Evolutionary conservation across 2,329 filamentous ascomycete genomes (phyloP).

Genomic region (Ophiocordyceps camponoti-saundersi): DNA sequence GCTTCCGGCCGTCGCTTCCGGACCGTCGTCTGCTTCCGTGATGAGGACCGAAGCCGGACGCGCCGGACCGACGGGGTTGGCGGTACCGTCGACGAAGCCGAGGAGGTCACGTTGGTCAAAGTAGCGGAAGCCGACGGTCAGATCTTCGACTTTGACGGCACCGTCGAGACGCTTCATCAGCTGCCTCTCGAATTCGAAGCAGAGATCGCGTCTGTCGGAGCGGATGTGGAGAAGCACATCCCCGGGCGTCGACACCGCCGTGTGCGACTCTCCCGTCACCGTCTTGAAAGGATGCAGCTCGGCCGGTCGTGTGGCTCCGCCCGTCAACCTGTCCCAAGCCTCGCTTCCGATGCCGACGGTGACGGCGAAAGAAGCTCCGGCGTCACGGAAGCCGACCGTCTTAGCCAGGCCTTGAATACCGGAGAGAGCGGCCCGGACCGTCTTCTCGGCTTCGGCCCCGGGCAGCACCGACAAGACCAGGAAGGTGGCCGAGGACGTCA

Average conservation of each 20-base stretch:
- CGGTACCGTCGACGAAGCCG: slow-evolving; percentile 43
- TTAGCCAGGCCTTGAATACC: slow-evolving; percentile 28
- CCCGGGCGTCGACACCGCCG: slow-evolving; percentile 35
- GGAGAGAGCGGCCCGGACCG: slow-evolving; percentile 26
- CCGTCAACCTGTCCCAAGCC: slow-evolving; percentile 29
- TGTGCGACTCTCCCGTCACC: slow-evolving; percentile 29
- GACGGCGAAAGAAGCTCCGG: slow-evolving; percentile 25
- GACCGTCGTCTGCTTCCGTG: slow-evolving; percentile 18
- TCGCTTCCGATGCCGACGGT: slow-evolving; percentile 36
- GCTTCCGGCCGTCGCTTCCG: slow-evolving; percentile 25
- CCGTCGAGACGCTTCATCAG: slow-evolving; percentile 30
- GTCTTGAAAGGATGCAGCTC: slow-evolving; percentile 34
- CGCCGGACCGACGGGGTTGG: slow-evolving; percentile 32
- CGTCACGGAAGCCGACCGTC: slow-evolving; percentile 34
- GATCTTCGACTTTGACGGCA: slow-evolving; percentile 29
- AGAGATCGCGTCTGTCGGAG: slow-evolving; percentile 35
- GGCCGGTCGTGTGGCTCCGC: slow-evolving; percentile 21
- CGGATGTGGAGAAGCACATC: slow-evolving; percentile 43
- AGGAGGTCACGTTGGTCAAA: slow-evolving; percentile 41
- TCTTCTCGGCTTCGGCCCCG: slow-evolving; percentile 16
- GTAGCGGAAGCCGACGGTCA: slow-evolving; percentile 40
- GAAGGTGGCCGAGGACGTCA: slow-evolving; percentile 36
- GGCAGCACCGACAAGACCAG: slow-evolving; percentile 27
- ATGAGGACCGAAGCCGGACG: slow-evolving; percentile 26
- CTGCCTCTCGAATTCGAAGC: slow-evolving; percentile 41